Base-by-base conservation (phyloP, 2,329 filamentous ascomycete species). In the Aspergillus pseudotamarii region DNA sequence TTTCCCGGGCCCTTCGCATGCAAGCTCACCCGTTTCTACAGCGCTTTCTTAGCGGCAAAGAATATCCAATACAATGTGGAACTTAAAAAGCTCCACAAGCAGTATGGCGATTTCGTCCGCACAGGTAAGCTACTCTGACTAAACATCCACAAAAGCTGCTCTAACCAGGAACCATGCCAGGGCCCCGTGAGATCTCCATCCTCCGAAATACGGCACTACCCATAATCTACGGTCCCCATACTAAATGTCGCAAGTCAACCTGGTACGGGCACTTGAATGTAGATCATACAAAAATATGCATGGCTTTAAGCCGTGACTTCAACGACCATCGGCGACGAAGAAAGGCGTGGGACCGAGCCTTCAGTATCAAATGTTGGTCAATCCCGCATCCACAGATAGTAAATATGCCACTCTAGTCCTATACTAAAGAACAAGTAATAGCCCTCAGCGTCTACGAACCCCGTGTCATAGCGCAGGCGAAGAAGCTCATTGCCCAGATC, bases 81-180 rank as follows among this genome's bases (percentile, higher is more conserved):
- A 32, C 28, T 76, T 9, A 68, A 58, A 6, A 71, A 71, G 34
- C 61, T 77, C 60, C 76, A 78, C 59, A 54, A 64, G 0, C 59
- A 68, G 41, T 76, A 78, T 63, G 76, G 76, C 26, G 72, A 77
- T 50, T 72, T 76, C 64, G 71, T 78, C 6, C 71, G 75, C 32
- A 73, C 71, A 11, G 76, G 76, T 75, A 62, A 54, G 30, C 21
- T 6, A 36, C 1, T 14, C 4, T 12, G 5, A 19, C n/a, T 21
- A 11, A 54, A 14, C 3, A 16, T 19, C 23, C 19, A 12, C 6
- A 10, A n/a, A n/a, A 10, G 14, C 6, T 30, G 2, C 12, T 8
- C 16, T 51, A 19, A 51, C 8, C 5, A 9, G 21, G 23, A 16
- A 30, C 4, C 4, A 45, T n/a, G 46, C 3, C 26, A 64, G 64